A percentile compares a stretch with the other conserved stretches of the same genome.
Conservation (phyloP, 805 yeast species). For the Saturnispora quitensis region DNA sequence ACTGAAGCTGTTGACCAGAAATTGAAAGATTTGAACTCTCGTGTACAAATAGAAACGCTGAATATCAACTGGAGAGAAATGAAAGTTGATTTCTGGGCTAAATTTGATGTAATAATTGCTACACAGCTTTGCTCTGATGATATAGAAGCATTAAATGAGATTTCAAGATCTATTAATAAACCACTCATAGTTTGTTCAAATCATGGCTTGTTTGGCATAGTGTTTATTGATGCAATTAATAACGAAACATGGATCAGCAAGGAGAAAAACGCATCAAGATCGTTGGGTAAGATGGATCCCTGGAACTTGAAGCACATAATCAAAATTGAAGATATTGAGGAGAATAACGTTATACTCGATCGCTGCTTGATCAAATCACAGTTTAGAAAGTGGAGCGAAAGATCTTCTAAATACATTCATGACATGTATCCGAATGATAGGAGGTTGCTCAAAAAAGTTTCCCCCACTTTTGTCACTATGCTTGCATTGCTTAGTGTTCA, state of each 20-base stretch:
- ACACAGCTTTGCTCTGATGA: constrained; percentile 48
- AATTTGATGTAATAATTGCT: constrained; percentile 65
- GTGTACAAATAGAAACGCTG: constrained; percentile 45
- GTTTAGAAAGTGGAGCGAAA: constrained; percentile 30
- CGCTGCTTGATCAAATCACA: constrained; percentile 29
- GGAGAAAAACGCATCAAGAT: constrained; percentile 41
- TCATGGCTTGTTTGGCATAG: constrained; percentile 77
- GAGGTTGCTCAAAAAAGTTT: constrained; percentile 38
- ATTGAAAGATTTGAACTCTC: constrained; percentile 67
- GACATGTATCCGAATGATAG: constrained; percentile 14
- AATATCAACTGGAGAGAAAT: constrained; percentile 13
- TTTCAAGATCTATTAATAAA: constrained; percentile 45
- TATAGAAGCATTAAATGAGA: constrained; percentile 39
- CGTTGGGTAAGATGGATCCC: constrained; percentile 32
- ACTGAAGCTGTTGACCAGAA: constrained; percentile 45
- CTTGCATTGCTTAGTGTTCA: constrained; percentile 45
- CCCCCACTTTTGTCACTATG: constrained; percentile 50
- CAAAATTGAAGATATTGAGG: constrained; percentile 25
- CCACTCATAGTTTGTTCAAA: constrained; percentile 63
- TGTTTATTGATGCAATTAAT: constrained; percentile 66
- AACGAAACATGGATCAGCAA: constrained; percentile 49
- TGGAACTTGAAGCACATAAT: constrained; percentile 25
- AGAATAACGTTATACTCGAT: constrained; percentile 30
- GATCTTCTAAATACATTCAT: constrained; percentile 6
- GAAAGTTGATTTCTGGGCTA: constrained; percentile 32